Base-by-base conservation (phyloP, 2,329 filamentous ascomycete genomes). In the Tolypocladium album region DNA sequence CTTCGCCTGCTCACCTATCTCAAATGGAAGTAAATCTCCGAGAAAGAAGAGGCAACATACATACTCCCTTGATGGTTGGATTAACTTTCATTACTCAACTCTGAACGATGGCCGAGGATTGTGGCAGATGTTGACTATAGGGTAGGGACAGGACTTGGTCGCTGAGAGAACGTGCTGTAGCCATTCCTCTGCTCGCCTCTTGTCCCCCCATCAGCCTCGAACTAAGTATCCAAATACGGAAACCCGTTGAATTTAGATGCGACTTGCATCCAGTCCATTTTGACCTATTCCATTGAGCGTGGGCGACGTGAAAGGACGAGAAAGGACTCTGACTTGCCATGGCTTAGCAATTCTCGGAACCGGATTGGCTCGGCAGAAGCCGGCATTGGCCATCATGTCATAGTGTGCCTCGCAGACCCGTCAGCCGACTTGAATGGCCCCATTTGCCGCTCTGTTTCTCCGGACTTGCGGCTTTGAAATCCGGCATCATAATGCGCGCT, bases 311-410 rank as follows among this genome's bases (percentile, higher is more conserved):
- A 34, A 50, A 2, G 47, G 27, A 34, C n/a, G n/a, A n/a, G n/a
- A n/a, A n/a, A n/a, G n/a, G n/a, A n/a, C n/a, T 3, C 40, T n/a
- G 40, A n/a, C 20, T 1, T 22, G 17, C 1, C 9, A 7, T 12
- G 27, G 55, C 67, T 74, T 68, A 74, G 66, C 68, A 74, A 74
- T 71, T 60, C 62, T 57, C 17, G 20, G 15, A 1, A 17, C 56
- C 57, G 73, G 67, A 77, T 77, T 77, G 74, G 75, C 61, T 67
- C 72, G 70, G 69, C 62, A 59, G 62, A 67, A 65, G 59, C 66
- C 71, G 73, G 74, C 64, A 61, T 57, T 60, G 59, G 63, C 65
- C 64, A 55, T 36, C 50, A 55, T 55, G 50, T 53, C 50, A 36
- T 53, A 34, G 64, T 69, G 65, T 59, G 62, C 62, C 47, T 31